Evolutionary conservation across 2,329 filamentous ascomycete genomes (phyloP).

Genomic region (Lecanicillium sp.): DNA sequence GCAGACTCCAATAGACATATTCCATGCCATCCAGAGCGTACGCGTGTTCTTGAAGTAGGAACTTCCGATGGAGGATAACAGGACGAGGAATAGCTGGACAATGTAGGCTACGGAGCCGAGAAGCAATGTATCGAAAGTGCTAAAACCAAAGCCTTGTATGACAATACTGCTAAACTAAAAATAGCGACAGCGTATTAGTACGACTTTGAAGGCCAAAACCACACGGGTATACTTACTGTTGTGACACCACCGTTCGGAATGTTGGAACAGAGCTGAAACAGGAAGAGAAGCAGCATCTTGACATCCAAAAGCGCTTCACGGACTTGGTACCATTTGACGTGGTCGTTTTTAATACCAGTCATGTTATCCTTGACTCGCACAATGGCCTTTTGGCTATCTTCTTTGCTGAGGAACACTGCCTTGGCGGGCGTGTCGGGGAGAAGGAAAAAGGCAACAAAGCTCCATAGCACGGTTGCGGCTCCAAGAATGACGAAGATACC

Average conservation of each 20-base stretch:
- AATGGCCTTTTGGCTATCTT: constrained; percentile 20
- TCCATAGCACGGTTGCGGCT: constrained; percentile 14
- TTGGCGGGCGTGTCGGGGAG: constrained; percentile 16
- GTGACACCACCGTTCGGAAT: constrained; percentile 20
- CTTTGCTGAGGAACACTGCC: constrained; percentile 17
- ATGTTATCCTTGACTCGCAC: constrained; percentile 21
- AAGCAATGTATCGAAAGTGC: constrained; percentile 12
- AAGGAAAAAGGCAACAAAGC: constrained; percentile 12
- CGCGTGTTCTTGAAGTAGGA: constrained; percentile 15
- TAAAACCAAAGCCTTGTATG: constrained; percentile 15
- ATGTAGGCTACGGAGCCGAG: constrained; percentile 12
- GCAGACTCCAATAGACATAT: constrained; percentile 11
- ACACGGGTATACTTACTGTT: constrained; percentile 15
- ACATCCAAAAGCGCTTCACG: constrained; percentile 15
- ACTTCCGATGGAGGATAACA: constrained; percentile 13
- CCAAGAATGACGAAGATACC: constrained; percentile 18
- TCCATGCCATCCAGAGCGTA: constrained; percentile 16
- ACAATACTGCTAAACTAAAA: constrained; percentile 17
- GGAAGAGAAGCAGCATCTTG: constrained; percentile 17
- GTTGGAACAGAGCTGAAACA: constrained; percentile 14
- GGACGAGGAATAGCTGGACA: constrained; percentile 15
- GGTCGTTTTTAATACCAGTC: constrained; percentile 24
- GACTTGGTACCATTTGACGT: constrained; percentile 15
- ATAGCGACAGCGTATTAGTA: constrained; percentile 8
- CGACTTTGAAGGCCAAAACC: too few species aligned